Percentiles rank a stretch among this genome's conserved stretches.
Conservation (phyloP, 768 basidiomycete genomes). For the Boletus patriciae region DNA sequence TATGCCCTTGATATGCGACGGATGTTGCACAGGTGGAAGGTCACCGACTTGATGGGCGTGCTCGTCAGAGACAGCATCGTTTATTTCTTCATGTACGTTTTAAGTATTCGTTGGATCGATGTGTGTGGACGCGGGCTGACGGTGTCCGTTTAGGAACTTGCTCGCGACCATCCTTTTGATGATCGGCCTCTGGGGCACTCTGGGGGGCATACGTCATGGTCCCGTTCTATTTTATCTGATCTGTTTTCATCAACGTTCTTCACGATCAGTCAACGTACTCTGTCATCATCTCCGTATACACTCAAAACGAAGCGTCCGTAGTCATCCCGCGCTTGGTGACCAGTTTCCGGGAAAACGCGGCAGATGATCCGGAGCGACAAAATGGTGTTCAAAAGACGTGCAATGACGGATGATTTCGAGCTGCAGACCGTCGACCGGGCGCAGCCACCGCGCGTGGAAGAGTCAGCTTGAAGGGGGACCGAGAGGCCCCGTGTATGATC, state of each 20-base stretch:
- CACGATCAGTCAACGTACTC: no score
- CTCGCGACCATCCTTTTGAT: slow-evolving; percentile 18
- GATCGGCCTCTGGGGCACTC: slow-evolving; percentile 15
- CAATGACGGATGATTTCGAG: slow-evolving; percentile 5
- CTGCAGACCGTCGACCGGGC: neutral
- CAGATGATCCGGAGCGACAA: slow-evolving; percentile 4
- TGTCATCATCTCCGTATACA: no score
- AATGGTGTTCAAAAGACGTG: slow-evolving; percentile 9
- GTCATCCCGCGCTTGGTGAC: slow-evolving; percentile 21
- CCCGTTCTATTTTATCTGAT: no score
- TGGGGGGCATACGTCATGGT: slow-evolving; percentile 5
- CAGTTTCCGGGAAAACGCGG: no score
- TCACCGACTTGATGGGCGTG: slow-evolving; percentile 16
- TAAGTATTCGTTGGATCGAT: neutral
- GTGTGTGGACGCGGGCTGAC: neutral
- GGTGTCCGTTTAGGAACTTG: slow-evolving; percentile 5
- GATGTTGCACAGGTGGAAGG: slow-evolving; percentile 8
- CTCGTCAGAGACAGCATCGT: slow-evolving; percentile 20
- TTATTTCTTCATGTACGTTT: slow-evolving; percentile 21
- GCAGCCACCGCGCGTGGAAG: no score
- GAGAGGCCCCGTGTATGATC: no score
- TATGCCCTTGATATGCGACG: slow-evolving; percentile 10
- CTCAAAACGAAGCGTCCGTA: slow-evolving; percentile 17
- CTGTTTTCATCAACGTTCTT: no score
- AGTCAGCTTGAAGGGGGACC: no score